Conservation (phyloP, 805 yeast species). For the Wickerhamomyces ciferrii region DNA sequence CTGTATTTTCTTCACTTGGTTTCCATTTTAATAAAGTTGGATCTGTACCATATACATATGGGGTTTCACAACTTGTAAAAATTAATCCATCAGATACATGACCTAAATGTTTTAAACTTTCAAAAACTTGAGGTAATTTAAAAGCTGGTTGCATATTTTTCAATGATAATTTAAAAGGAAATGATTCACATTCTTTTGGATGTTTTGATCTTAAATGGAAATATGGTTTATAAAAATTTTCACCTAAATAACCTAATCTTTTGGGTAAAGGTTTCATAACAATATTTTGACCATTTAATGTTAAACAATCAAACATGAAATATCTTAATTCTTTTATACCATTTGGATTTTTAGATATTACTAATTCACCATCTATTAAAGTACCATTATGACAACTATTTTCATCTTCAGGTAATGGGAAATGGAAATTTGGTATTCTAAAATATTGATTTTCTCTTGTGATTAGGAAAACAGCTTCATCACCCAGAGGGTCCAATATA, state of each 20-base stretch:
- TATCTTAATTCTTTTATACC: slow-evolving; percentile 66
- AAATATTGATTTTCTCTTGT: slow-evolving; percentile 87
- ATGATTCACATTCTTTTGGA: slow-evolving; percentile 69
- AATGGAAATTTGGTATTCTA: slow-evolving; percentile 77
- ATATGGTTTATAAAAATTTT: slow-evolving; percentile 78
- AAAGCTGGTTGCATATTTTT: slow-evolving; percentile 86
- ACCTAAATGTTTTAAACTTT: slow-evolving; percentile 64
- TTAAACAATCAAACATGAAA: slow-evolving; percentile 87
- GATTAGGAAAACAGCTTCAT: slow-evolving; percentile 85
- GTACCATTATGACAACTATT: slow-evolving; percentile 78
- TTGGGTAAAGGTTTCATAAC: slow-evolving; percentile 70
- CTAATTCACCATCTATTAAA: slow-evolving; percentile 90
- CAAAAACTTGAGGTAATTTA: slow-evolving; percentile 69
- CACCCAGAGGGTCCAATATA: slow-evolving; percentile 59
- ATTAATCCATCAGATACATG: slow-evolving; percentile 94
- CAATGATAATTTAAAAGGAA: slow-evolving; percentile 83
- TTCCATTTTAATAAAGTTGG: slow-evolving; percentile 89
- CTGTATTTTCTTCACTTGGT: slow-evolving; percentile 91
- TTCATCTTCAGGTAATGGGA: slow-evolving; percentile 55
- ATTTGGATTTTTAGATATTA: slow-evolving; percentile 55
- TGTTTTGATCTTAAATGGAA: slow-evolving; percentile 58
- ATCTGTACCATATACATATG: slow-evolving; percentile 88
- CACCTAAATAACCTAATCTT: slow-evolving; percentile 82
- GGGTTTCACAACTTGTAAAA: slow-evolving; percentile 85
- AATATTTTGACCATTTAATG: slow-evolving; percentile 70